Percentiles rank a stretch among this genome's conserved stretches.
Evolutionary conservation across 1,139 yeast species (phyloP).

Genomic region (Tardiomyces blankii): DNA sequence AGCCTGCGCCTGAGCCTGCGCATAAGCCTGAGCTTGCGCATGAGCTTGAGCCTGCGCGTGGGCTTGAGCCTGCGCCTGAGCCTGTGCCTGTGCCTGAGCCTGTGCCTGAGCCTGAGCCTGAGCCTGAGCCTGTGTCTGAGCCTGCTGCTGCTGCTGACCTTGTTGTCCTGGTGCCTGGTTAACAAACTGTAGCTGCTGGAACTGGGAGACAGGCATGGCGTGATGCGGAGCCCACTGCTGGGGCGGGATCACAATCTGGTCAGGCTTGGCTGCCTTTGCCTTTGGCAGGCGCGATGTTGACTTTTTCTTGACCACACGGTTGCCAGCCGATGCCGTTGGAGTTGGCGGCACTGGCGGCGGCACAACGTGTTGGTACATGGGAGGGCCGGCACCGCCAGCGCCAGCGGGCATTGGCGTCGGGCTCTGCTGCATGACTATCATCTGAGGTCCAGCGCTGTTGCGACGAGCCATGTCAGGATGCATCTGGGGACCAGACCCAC

Average conservation of each 20-base stretch:
- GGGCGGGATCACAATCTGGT: neutral
- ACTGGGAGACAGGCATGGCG: neutral
- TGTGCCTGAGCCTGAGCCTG: constrained; percentile 2
- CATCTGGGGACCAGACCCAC: no score
- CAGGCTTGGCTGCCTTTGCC: neutral
- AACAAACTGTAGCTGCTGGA: neutral
- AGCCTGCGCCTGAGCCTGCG: constrained; percentile 4
- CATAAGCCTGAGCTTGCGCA: constrained; percentile 1
- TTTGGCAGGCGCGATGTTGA: neutral
- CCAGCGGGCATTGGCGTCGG: neutral
- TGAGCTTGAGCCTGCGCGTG: constrained; percentile 2
- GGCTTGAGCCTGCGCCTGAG: neutral
- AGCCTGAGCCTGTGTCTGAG: constrained; percentile 1
- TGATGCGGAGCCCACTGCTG: neutral
- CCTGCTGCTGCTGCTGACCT: neutral
- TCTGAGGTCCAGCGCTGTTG: neutral
- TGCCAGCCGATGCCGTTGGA: neutral
- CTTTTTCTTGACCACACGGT: neutral
- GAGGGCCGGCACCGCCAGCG: neutral
- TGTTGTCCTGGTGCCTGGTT: neutral
- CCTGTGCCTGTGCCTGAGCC: neutral
- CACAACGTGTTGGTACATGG: neutral
- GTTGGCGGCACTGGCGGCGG: neutral
- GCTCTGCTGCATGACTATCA: neutral
- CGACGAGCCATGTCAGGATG: neutral